Base-by-base conservation (phyloP, 768 basidiomycete genomes). In the Austroboletus eburneus region DNA sequence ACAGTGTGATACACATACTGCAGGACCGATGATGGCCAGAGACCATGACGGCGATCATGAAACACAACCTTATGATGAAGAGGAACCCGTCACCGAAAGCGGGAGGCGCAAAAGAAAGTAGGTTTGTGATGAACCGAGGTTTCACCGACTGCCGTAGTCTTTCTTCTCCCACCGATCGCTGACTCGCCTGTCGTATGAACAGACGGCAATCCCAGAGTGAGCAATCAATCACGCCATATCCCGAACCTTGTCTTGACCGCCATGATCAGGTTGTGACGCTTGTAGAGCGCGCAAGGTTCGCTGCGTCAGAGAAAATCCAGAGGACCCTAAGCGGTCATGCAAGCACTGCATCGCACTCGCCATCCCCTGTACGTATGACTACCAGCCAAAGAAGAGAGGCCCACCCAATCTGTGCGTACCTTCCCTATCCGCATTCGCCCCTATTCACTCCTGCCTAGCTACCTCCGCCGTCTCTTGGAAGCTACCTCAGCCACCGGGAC, bases 301-400 rank as follows among this genome's bases (percentile, higher is more conserved):
- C 42, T 92, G 89, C 58, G 83, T 85, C 6, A 74, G 85, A 51
- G 90, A 91, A 59, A 83, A 83, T 55, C 78, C 82, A 21, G 86
- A 87, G 52, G 86, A 87, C 60, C 72, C 78, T 9, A 85, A 83
- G 65, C 81, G 81, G 53, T 75, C 85, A 8, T 92, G 90, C 85
- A 91, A 88, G 62, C 90, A 92, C 61, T 93, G 90, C 63, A 73
- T 85, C 55, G 77, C 85, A 1, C 79, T 93, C 41, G 85, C 81
- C 17, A 86, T 92, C 40, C 78, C 82, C 5, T 93, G 92, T 65
- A 91, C 87, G 1, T 95, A 93, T 56, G 87, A 91, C 61, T 94
- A 94, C 63, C 87, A 89, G 62, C 92, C 92, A 17, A 92, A 92
- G 74, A 94, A 94, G 67, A 74, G 92, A 46, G 92, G 92, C 0